A percentile compares a stretch with the other conserved stretches of the same genome.
Conservation (phyloP, 2,329 filamentous ascomycete genomes). For the Trichoderma afroharzianum region DNA sequence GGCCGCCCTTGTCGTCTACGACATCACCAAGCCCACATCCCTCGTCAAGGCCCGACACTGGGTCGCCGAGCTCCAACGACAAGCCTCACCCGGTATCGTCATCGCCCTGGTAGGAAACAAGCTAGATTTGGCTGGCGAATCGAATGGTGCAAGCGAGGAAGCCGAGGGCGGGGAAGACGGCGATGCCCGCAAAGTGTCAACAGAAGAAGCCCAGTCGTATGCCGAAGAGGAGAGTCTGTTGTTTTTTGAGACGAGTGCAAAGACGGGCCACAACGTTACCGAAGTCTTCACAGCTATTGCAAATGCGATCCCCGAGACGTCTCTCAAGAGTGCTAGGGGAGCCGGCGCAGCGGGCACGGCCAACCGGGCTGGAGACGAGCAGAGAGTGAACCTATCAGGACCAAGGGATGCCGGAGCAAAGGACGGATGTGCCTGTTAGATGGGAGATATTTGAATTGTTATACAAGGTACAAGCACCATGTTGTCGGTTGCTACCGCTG, state of each 20-base stretch:
- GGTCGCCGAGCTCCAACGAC: constrained; percentile 94
- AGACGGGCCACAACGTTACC: constrained; percentile 89
- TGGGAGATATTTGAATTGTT: neutral
- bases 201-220: constrained; percentile 87
- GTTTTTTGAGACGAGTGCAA: constrained; percentile 98
- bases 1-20: constrained; percentile 95
- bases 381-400: constrained; percentile 78
- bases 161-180: constrained; percentile 60
- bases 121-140: constrained; percentile 75
- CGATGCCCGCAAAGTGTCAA: constrained; percentile 82
- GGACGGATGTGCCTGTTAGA: constrained; percentile 84
- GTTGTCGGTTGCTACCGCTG: neutral
- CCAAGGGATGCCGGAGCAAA: constrained; percentile 72
- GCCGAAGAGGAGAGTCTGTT: constrained; percentile 90
- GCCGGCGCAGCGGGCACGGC: constrained; percentile 59
- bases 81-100: constrained; percentile 93
- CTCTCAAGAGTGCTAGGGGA: constrained; percentile 83
- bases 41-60: constrained; percentile 97
- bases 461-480: constrained; percentile 1
- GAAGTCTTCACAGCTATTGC: constrained; percentile 98
- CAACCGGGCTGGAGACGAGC: constrained; percentile 60
- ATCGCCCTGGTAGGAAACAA: constrained; percentile 98
- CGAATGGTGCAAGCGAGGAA: constrained; percentile 44
- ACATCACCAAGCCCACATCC: constrained; percentile 93
- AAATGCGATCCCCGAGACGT: constrained; percentile 96